These are phyloP conservation scores for Astrothelium subdiscretum DNA, from an alignment of 495 filamentous ascomycete species.

Conservation along the genomic window DNA sequence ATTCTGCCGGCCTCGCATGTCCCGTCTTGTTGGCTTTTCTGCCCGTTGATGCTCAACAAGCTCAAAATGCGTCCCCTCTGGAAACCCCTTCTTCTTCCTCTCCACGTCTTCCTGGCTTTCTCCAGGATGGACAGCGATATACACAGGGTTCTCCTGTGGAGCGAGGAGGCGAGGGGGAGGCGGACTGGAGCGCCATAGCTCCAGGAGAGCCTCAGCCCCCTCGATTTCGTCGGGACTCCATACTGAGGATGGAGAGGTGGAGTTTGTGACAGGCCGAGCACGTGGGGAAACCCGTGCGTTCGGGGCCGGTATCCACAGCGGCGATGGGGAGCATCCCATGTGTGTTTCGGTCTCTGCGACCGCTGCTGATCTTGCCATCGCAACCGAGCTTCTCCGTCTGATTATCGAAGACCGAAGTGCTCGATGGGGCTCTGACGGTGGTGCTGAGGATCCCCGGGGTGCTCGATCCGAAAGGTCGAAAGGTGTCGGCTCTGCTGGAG, in stretches of 20 bases:
- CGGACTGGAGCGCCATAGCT: no score
- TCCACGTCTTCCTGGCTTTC: neutral
- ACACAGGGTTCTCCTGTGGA: neutral
- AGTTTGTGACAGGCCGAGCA: no score
- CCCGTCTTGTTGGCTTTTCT: neutral
- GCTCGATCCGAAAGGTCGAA: neutral
- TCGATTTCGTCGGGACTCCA: neutral
- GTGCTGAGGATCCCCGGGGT: neutral
- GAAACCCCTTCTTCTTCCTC: neutral
- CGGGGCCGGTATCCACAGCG: no score
- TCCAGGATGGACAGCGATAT: neutral
- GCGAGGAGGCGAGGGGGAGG: neutral
- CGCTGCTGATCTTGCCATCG: no score
- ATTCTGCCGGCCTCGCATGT: neutral
- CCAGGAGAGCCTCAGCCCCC: neutral
- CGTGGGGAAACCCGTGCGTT: no score
- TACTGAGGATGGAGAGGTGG: neutral
- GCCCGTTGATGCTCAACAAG: neutral
- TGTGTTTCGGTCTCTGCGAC: no score
- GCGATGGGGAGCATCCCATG: no score
- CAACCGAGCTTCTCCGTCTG: no score
- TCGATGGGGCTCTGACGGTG: neutral
- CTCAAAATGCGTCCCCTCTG: neutral
- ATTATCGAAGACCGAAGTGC: neutral
- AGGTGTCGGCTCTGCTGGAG: neutral